Evolutionary conservation across 306 rosid species (phyloP).

Genomic region (Clitoria ternatea): DNA sequence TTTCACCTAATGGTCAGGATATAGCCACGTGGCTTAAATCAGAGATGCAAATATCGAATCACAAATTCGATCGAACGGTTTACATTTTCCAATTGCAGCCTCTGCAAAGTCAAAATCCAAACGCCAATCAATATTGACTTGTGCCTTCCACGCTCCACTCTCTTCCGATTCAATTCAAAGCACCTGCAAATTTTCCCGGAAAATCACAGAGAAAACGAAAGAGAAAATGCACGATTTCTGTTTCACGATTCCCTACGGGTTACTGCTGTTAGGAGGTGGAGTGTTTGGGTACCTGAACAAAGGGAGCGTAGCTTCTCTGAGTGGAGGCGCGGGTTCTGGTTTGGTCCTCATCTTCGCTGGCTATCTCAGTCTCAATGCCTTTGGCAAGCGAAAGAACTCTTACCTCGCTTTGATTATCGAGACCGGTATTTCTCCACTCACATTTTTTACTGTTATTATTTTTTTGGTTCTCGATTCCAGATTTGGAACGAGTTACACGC

Average conservation of each 20-base stretch:
- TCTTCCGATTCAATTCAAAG: no score
- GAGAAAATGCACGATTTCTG: conserved; percentile 89
- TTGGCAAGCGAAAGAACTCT: conserved; percentile 62
- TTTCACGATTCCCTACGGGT: conserved; percentile 82
- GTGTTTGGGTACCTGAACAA: conserved; percentile 55
- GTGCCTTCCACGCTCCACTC: neutral
- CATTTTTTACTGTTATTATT: neutral
- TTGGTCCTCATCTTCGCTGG: conserved; percentile 65
- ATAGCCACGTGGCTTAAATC: no score
- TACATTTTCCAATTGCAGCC: no score
- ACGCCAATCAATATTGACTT: no score
- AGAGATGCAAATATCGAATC: no score
- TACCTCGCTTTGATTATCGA: conserved; percentile 52
- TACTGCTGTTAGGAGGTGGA: conserved; percentile 67
- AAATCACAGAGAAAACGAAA: conserved; percentile 35
- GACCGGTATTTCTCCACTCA: conserved; percentile 41
- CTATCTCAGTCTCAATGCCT: conserved; percentile 74
- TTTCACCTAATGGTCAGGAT: no score
- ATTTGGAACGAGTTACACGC: neutral
- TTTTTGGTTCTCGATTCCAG: neutral
- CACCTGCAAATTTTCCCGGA: no score
- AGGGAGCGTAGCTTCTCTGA: conserved; percentile 75
- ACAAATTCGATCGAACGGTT: no score
- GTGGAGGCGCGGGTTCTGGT: conserved; percentile 63
- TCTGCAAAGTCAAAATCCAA: no score